These are phyloP conservation scores for Candida tibetensis DNA, from an alignment of 805 yeast species.

Conservation along the genomic window DNA sequence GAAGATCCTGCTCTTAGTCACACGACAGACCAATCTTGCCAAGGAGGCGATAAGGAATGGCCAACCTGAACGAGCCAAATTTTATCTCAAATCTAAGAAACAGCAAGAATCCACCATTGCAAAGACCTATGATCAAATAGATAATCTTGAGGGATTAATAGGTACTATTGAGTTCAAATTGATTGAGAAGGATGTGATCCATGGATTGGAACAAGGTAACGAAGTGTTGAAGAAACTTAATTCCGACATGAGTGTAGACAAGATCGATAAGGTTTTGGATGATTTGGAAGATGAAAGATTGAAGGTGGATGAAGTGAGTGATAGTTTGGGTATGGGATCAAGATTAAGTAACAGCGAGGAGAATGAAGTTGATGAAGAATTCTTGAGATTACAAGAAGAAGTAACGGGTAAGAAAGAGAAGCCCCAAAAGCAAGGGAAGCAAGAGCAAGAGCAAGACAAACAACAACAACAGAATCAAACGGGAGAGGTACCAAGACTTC, in stretches of 20 bases:
- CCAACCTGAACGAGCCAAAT: slow-evolving; percentile 58
- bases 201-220: slow-evolving; percentile 81
- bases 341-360: slow-evolving; percentile 47
- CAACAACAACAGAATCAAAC: slow-evolving; percentile 11
- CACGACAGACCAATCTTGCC: slow-evolving; percentile 62
- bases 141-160: slow-evolving; percentile 74
- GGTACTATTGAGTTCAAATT: slow-evolving; percentile 83
- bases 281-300: slow-evolving; percentile 77
- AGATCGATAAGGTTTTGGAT: slow-evolving; percentile 80
- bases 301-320: slow-evolving; percentile 72
- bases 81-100: slow-evolving; percentile 72
- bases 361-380: slow-evolving; percentile 65
- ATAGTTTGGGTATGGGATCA: slow-evolving; percentile 43
- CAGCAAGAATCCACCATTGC: slow-evolving; percentile 73
- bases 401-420: slow-evolving; percentile 18
- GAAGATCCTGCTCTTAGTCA: slow-evolving; percentile 55
- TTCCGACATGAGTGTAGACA: slow-evolving; percentile 70
- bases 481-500: slow-evolving; percentile 6
- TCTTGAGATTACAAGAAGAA: slow-evolving; percentile 50
- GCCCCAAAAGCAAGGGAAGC: background rate
- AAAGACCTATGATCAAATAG: slow-evolving; percentile 74
- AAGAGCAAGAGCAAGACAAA: slow-evolving; percentile 1
- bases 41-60: slow-evolving; percentile 49
- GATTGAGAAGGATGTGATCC: slow-evolving; percentile 79
- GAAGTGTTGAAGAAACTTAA: slow-evolving; percentile 72